phyloP scores from a whole-genome alignment of 1,284 basidiomycete genomes.

The Papiliotrema laurentii region DNA sequence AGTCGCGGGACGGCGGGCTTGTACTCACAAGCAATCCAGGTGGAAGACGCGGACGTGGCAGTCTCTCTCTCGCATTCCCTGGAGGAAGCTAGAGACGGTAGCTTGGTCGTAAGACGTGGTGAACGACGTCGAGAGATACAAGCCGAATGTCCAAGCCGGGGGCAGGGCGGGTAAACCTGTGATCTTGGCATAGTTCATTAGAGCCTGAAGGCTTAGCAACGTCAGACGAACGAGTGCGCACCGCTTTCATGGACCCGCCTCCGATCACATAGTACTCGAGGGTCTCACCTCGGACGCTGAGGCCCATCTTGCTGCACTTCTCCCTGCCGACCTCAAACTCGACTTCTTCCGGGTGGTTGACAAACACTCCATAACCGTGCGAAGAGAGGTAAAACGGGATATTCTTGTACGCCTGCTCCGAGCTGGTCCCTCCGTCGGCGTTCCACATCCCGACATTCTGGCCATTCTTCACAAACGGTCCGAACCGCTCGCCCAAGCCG shows the following conservation, averaged over 20 bases:
- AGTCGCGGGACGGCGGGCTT: background rate
- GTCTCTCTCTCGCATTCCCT: constrained; percentile 64
- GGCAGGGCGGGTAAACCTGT: constrained; percentile 52
- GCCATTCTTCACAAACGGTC: constrained; percentile 69
- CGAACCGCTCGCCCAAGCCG: constrained; percentile 64
- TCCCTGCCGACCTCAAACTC: constrained; percentile 68
- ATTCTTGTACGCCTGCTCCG: constrained; percentile 63
- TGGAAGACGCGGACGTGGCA: constrained; percentile 72
- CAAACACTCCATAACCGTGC: constrained; percentile 65
- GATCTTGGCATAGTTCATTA: constrained; percentile 27
- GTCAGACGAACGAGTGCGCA: constrained; percentile 5
- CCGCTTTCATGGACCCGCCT: constrained; percentile 34
- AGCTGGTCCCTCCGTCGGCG: constrained; percentile 53
- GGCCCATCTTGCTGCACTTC: constrained; percentile 65
- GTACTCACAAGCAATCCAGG: constrained; percentile 59
- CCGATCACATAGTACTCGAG: constrained; percentile 61
- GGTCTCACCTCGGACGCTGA: constrained; percentile 60
- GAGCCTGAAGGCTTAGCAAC: constrained; percentile 10
- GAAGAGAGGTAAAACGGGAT: constrained; percentile 48
- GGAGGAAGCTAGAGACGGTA: constrained; percentile 63
- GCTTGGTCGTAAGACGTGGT: constrained; percentile 62
- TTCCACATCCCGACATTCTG: constrained; percentile 63
- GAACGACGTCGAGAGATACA: constrained; percentile 73
- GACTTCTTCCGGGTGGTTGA: constrained; percentile 66
- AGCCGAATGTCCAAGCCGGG: constrained; percentile 67